phyloP scores from a whole-genome alignment of 208 protist species.

The Eutreptiella sp. region DNA sequence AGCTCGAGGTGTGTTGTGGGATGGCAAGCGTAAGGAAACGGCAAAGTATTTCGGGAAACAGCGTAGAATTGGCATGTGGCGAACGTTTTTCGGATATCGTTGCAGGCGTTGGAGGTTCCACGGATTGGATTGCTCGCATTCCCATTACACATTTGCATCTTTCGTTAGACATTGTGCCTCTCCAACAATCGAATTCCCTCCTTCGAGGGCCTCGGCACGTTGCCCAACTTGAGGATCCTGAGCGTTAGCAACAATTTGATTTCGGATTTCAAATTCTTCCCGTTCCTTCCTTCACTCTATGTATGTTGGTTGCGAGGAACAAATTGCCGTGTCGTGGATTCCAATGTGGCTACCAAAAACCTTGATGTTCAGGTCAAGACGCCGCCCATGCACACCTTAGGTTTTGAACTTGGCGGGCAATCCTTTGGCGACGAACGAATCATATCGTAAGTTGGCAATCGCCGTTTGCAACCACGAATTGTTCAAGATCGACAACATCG shows the following conservation, averaged over 20 bases:
- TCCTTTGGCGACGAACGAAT: constrained; percentile 66
- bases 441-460: constrained; percentile 81
- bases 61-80: no score
- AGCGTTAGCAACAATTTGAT: constrained; percentile 86
- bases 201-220: constrained; percentile 72
- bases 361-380: no score
- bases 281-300: constrained; percentile 68
- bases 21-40: no score
- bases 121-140: no score
- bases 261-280: constrained; percentile 70
- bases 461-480: constrained; percentile 64
- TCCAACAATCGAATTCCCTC: constrained; percentile 79
- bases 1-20: no score
- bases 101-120: no score
- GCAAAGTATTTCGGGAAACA: no score
- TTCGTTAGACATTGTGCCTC: constrained; percentile 77
- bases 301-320: not conserved
- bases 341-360: no score
- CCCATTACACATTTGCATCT: no score
- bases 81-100: no score
- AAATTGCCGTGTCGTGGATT: no score
- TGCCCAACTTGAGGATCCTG: constrained; percentile 75
- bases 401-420: constrained; percentile 81
- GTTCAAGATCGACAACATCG: constrained; percentile 73
- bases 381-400: no score